Base-by-base conservation (phyloP, 371 early-diverging fungal genomes). In the Syncephalastrum racemosum region DNA sequence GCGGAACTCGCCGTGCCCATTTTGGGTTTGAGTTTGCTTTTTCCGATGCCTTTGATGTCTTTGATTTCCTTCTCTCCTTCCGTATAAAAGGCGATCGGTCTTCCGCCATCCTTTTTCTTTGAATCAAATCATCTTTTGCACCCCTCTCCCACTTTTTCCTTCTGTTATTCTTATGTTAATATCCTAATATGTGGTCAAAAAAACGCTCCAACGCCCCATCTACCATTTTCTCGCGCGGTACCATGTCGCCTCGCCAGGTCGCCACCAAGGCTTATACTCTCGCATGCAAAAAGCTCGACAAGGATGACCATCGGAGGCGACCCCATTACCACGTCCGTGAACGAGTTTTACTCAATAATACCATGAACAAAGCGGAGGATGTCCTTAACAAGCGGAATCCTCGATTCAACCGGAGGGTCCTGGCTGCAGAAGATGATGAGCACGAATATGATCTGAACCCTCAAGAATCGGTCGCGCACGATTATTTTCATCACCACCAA, bases 361-460 rank as follows among this genome's bases (percentile, higher is more conserved):
- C 75, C 1, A 74, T 78, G 25, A 48, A 59, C 23, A 68, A 67
- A 24, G 78, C 78, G 4, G 78, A 78, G 50, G 65, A 70, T 46
- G 63, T 72, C 2, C 53, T 78, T 8, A 68, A 68, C 39, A 62
- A 70, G 24, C 64, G 75, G 20, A 69, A 68, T 8, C 54, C 65
- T 46, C 68, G 78, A 8, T 70, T 73, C 10, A 77, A 74, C 59
- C 60, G 78, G 45, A 64, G 78, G 47, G 78, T 77, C 48, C 57
- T 77, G 66, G 64, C 71, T 20, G 64, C 68, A 14, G 78, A 77
- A 63, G 73, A 76, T 24, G 74, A 77, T 20, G 74, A 77, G 4
- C 24, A 19, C 16, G 23, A 16, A 20, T 48, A n/a, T 48, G 36
- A 31, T 31, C 36, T 31, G 10, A 31, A 31, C 2, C 36, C 36